These are phyloP conservation scores for Hanseniaspora hatyaiensis DNA, from an alignment of 805 yeast genomes.

Conservation along the genomic window DNA sequence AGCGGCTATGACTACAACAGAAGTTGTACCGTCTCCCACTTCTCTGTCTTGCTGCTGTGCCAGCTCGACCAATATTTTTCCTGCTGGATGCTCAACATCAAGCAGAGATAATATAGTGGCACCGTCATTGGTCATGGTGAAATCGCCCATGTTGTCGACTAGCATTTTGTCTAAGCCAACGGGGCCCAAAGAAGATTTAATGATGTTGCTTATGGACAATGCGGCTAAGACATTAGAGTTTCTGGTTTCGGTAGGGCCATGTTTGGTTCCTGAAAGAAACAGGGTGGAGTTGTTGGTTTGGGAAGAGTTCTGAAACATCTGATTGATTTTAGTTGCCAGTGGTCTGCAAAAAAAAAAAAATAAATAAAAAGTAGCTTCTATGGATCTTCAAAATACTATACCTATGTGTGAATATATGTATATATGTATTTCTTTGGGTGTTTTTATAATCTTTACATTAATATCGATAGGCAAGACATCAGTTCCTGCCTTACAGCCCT, in stretches of 20 bases:
- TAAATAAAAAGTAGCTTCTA: too few species aligned
- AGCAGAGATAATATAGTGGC: conserved; percentile 84
- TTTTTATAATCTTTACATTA: too few species aligned
- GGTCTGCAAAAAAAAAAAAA: too few species aligned
- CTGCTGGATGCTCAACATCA: conserved; percentile 98
- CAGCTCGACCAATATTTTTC: conserved; percentile 87
- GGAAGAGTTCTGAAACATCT: conserved; percentile 42
- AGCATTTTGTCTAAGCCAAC: conserved; percentile 97
- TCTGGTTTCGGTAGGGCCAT: conserved; percentile 91
- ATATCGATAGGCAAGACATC: too few species aligned
- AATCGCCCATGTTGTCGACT: conserved; percentile 98
- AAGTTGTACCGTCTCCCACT: conserved; percentile 97
- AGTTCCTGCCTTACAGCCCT: too few species aligned
- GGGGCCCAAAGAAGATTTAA: conserved; percentile 90
- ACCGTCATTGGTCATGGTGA: conserved; percentile 96
- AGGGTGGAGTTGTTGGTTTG: conserved; percentile 47
- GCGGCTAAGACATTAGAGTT: conserved; percentile 94
- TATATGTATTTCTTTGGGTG: not conserved
- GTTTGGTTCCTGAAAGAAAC: conserved; percentile 89
- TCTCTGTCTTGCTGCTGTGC: conserved; percentile 99
- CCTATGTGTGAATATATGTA: too few species aligned
- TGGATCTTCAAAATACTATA: too few species aligned
- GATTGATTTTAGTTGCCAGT: too few species aligned
- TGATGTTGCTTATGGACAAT: conserved; percentile 64
- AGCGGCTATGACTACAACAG: conserved; percentile 90